Percentiles rank a stretch among this genome's conserved stretches.
Conservation (phyloP, 352 stramenopile genomes). For the Phytophthora brassicae region DNA sequence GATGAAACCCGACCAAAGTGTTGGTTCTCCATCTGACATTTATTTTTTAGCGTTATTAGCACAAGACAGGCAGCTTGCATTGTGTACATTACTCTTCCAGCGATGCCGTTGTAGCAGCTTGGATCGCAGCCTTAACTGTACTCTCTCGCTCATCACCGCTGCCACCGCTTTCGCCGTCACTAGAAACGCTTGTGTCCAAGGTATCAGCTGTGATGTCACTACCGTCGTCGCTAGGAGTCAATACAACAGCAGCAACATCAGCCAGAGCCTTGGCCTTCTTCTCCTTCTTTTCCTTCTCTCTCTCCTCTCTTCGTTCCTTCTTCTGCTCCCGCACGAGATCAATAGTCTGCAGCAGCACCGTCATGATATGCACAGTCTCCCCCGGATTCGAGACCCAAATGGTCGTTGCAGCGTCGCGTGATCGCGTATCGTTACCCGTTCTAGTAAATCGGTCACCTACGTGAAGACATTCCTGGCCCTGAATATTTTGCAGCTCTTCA, state of each 20-base stretch:
- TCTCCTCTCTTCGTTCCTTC: constrained; percentile 30
- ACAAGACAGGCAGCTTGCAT: constrained; percentile 11
- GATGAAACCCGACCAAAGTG: too few relatives aligned
- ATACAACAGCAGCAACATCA: constrained; percentile 3
- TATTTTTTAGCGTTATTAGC: too few relatives aligned
- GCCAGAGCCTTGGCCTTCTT: constrained; percentile 26
- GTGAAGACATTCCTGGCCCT: constrained; percentile 91
- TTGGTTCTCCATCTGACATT: too few relatives aligned
- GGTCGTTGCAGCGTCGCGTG: constrained; percentile 89
- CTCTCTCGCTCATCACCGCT: constrained; percentile 47
- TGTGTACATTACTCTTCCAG: constrained; percentile 20
- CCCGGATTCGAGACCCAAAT: constrained; percentile 95
- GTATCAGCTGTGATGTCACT: constrained; percentile 25
- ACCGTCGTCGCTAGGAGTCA: constrained; percentile 18
- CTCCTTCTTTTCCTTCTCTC: constrained; percentile 19
- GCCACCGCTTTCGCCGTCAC: constrained; percentile 32
- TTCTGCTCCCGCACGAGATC: constrained; percentile 44
- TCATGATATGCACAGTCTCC: constrained; percentile 95
- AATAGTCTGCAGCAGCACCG: constrained; percentile 84
- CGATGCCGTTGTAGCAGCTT: constrained; percentile 47
- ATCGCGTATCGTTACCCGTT: constrained; percentile 94
- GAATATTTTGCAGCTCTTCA: constrained; percentile 63
- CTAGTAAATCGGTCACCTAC: constrained; percentile 93
- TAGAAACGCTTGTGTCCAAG: constrained; percentile 20
- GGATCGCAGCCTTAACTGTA: constrained; percentile 65